Evolutionary conservation across 139 green algal species (phyloP).

Genomic region (Eudorina sp.): DNA sequence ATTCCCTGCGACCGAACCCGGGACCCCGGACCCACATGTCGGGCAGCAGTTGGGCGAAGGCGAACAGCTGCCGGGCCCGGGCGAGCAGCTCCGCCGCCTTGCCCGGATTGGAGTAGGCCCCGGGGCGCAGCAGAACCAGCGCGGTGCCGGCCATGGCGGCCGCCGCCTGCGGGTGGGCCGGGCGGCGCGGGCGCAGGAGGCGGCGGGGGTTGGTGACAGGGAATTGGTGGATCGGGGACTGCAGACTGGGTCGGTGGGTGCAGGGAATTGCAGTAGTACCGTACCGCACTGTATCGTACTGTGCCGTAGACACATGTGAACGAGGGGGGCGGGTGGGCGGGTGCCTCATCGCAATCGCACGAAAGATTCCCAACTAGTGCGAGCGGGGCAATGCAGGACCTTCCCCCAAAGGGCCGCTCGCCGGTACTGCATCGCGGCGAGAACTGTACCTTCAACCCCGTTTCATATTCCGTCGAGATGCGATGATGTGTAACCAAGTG

Average conservation of each 20-base stretch:
- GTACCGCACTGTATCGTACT: no score
- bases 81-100: not conserved
- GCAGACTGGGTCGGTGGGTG: not conserved
- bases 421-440: no score
- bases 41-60: conserved; percentile 16
- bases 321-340: not conserved
- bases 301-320: not conserved
- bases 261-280: no score
- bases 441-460: no score
- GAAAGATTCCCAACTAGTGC: no score
- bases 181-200: not conserved
- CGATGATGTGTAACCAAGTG: no score
- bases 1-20: no score
- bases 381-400: no score
- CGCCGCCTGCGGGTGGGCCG: not conserved
- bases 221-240: not conserved
- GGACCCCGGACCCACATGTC: not conserved
- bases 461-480: no score
- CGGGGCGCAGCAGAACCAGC: conserved; percentile 12
- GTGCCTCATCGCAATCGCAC: not conserved
- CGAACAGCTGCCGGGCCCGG: conserved; percentile 16
- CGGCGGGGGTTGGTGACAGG: not conserved
- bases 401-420: no score
- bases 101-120: not conserved
- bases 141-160: not conserved